Base-by-base conservation (phyloP, 768 basidiomycete species). In the Infundibulicybe gibba region DNA sequence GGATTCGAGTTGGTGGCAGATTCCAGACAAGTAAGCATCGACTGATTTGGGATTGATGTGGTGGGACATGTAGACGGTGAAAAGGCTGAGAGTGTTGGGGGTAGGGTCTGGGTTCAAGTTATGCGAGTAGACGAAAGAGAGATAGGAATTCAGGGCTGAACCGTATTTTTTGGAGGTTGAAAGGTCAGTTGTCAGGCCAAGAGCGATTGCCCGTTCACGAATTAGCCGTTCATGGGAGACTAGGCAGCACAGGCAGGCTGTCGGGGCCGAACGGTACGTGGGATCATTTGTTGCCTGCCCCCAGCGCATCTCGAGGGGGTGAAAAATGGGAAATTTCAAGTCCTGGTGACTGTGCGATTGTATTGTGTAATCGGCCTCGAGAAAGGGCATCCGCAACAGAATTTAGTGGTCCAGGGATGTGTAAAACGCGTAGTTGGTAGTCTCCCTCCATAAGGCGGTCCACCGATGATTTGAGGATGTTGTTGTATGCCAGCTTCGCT, bases 401-500 rank as follows among this genome's bases (percentile, higher is more conserved):
- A 39, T 70, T 72, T 0, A 54, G 15, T 0, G 40, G n/a, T 0
- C 64, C 61, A 0, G 58, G 51, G 15, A 67, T 47, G 34, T 66
- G 57, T 0, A 65, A 31, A 3, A 68, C 56, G 0, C 59, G 52
- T 0, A 64, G 35, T 4, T 62, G 31, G n/a, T 51, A 38, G 17
- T 14, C 6, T 14, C 17, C n/a, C 4, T 13, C 30, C 35, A 50
- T 45, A 1, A 44, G 2, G 1, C 54, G 13, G 19, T 65, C 56
- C 17, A 62, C 58, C 0, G 58, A 50, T 5, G 30, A n/a, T 3
- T 41, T 44, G 0, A 70, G 54, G n/a, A 69, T 38, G 2, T 20
- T 6, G 38, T 69, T 67, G 47, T 64, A 63, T 60, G 42, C 65
- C n/a, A n/a, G n/a, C n/a, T n/a, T n/a, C n/a, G n/a, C n/a, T n/a